Base-by-base conservation (phyloP, 331 rosid genomes). In the Arachis monticola region DNA sequence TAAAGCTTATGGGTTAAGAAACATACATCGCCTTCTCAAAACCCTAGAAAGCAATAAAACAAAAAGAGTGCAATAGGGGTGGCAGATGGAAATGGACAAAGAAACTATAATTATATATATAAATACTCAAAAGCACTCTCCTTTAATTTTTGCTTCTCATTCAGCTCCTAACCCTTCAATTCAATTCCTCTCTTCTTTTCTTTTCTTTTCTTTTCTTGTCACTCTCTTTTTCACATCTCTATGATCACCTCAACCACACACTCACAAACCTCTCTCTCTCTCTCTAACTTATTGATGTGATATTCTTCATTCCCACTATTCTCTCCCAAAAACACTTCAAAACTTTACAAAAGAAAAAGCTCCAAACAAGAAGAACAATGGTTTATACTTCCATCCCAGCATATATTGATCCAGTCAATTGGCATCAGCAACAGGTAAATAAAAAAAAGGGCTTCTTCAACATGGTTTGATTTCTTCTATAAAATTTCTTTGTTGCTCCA, bases 371-470 rank as follows among this genome's bases (percentile, higher is more conserved):
- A 81, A 58, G 73, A 80, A 76, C 89, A 80, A 93, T 93, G 98
- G 93, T 87, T 87, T 93, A 91, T 82, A 80, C 98, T 62, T 93
- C 98, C 83, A 82, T 89, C 74, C 93, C 97, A 81, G 78, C 96
- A 80, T 91, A 89, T 91, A 88, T 88, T 78, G 97, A 93, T 88
- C 94, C 92, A 61, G 65, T 89, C 94, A 90, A 93, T 80, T 93
- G 98, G 98, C 97, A 35, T 2, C 40, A 91, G 22, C 97, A 89
- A 77, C 97, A 91, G 94, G 98, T 91, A 85, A 67, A 52, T 53
- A 74, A 35, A 35, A 35, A 70, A n/a, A 8, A 77, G 79, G 74
- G 52, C 48, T 81, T 80, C 82, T 73, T 79, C 82, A 69, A 35
- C 40, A 3, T 3, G n/a, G 53, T 81, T 69, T 72, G 64, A 42